These are phyloP conservation scores for Cystobasidiopsis lactophilus DNA, from an alignment of 768 basidiomycete species.

Conservation along the genomic window DNA sequence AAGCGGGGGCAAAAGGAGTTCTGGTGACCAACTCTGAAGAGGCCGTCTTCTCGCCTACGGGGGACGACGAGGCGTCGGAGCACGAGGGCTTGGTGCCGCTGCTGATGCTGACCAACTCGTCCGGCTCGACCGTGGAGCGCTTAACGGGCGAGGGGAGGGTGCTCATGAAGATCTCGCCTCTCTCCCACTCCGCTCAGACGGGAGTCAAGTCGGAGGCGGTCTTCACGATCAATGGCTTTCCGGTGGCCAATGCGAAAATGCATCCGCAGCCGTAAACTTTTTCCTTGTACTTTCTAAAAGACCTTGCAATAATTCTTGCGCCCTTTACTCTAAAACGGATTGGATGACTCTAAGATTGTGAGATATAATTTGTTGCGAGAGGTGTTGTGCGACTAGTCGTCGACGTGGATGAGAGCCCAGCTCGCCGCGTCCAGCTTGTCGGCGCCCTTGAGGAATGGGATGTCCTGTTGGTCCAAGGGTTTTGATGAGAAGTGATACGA, in stretches of 20 bases:
- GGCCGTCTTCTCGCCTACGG: conserved; percentile 10
- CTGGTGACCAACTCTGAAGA: conserved; percentile 38
- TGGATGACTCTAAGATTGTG: no score
- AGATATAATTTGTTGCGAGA: no score
- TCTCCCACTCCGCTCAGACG: neutral
- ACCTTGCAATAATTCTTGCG: no score
- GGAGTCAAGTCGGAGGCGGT: neutral
- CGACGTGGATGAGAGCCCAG: conserved; percentile 65
- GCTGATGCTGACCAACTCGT: neutral
- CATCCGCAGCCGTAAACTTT: neutral
- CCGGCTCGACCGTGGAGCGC: neutral
- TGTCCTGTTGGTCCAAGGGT: neutral
- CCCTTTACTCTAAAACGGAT: no score
- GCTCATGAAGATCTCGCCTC: no score
- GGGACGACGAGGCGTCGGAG: conserved; percentile 6
- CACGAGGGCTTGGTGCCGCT: neutral
- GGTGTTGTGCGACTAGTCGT: no score
- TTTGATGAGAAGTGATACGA: neutral
- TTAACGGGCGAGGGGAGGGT: no score
- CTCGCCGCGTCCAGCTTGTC: conserved; percentile 63
- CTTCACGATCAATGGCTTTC: neutral
- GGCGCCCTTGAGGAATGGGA: conserved; percentile 49
- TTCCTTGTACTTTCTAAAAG: no score
- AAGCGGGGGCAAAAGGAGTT: conserved; percentile 53
- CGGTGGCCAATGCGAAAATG: neutral